These are phyloP conservation scores for Coniochaeta hoffmannii DNA, from an alignment of 2,329 filamentous ascomycete genomes.

Conservation along the genomic window DNA sequence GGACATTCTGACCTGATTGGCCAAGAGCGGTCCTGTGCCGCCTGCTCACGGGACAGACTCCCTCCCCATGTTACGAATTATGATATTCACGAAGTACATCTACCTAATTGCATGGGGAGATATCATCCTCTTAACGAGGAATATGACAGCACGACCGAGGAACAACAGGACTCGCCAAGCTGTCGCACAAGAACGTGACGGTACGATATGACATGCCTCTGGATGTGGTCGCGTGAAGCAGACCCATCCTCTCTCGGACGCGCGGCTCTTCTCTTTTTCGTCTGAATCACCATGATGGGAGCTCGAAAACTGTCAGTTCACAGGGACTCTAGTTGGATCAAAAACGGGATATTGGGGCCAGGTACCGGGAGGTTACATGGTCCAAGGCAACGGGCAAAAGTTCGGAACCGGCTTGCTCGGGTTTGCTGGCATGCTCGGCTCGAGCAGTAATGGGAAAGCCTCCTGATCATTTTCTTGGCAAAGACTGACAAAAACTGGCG, in stretches of 20 bases:
- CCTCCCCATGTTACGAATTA: neutral
- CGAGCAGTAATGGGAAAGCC: neutral
- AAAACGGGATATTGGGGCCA: neutral
- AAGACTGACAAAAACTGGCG: neutral
- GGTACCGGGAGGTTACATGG: neutral
- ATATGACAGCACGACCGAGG: neutral
- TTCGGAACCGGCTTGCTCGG: neutral
- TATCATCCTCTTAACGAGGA: too few species aligned
- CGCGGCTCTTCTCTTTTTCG: neutral
- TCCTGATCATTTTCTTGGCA: neutral
- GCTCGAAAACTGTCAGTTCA: neutral
- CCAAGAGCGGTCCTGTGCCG: neutral
- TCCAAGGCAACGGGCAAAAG: neutral
- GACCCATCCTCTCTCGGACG: neutral
- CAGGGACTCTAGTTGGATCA: neutral
- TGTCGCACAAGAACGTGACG: neutral
- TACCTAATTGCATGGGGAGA: too few species aligned
- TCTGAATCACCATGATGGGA: neutral
- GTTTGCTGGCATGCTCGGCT: neutral
- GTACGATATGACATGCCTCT: neutral
- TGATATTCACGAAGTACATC: neutral
- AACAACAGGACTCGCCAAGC: conserved; percentile 1
- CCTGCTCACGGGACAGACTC: neutral
- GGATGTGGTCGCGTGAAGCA: neutral
- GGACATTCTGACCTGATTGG: neutral